Evolutionary conservation across 371 early-diverging fungal genomes (phyloP).

Genomic region (Mucor piriformis): DNA sequence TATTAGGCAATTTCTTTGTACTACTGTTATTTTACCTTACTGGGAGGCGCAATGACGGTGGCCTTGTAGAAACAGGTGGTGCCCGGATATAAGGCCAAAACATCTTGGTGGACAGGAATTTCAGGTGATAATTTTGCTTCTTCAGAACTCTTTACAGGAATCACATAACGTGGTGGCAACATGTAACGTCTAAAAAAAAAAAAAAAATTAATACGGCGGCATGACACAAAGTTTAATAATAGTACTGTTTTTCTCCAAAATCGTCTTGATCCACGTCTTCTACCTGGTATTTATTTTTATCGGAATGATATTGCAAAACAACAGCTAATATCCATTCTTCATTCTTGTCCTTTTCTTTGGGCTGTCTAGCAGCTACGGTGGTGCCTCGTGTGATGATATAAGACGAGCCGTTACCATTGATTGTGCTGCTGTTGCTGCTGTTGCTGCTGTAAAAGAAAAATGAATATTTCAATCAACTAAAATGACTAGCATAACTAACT

Average conservation of each 20-base stretch:
- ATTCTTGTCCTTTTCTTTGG: conserved; percentile 60
- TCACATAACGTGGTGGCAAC: conserved; percentile 61
- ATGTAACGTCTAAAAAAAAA: conserved; percentile 55
- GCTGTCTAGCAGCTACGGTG: conserved; percentile 64
- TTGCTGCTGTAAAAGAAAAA: no score
- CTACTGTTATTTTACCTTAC: no score
- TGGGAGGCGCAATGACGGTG: conserved; percentile 69
- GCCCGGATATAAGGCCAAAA: conserved; percentile 82
- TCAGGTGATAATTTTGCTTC: conserved; percentile 52
- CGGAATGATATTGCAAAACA: conserved; percentile 62
- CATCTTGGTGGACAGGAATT: conserved; percentile 67
- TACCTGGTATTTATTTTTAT: conserved; percentile 70
- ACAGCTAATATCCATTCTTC: conserved; percentile 80
- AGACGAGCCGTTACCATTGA: neutral
- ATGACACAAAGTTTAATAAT: neutral
- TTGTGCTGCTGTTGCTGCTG: neutral
- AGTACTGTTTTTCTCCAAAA: conserved; percentile 61
- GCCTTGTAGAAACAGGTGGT: conserved; percentile 90
- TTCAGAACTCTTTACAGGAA: conserved; percentile 59
- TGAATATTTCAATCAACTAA: no score
- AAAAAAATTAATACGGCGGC: neutral
- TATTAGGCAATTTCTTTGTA: no score
- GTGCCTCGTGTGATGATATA: conserved; percentile 13
- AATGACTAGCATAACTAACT: neutral
- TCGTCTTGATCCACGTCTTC: conserved; percentile 80